Evolutionary conservation across 805 yeast species (phyloP).

Genomic region (Zygotorulaspora florentina): DNA sequence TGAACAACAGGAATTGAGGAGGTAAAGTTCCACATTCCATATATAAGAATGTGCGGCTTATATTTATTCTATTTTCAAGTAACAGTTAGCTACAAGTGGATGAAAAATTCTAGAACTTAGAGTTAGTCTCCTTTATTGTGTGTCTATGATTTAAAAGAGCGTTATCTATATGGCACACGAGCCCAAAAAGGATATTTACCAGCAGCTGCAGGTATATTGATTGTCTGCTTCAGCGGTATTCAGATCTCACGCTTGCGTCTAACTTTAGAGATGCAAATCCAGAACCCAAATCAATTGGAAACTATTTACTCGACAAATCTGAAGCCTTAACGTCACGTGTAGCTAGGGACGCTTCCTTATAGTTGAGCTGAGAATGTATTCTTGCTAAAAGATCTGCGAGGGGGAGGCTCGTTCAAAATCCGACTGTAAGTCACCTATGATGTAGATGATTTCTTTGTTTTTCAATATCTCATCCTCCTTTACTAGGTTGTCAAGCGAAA

Average conservation of each 20-base stretch:
- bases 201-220: no score
- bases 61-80: neutral
- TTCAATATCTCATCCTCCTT: no score
- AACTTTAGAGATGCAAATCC: no score
- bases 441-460: no score
- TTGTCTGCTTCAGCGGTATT: no score
- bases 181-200: no score
- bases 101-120: neutral
- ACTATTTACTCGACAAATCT: neutral
- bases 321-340: neutral
- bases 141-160: neutral
- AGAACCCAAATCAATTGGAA: no score
- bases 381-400: no score
- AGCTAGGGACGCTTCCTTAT: neutral
- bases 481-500: neutral
- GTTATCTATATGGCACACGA: neutral
- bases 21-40: conserved; percentile 20
- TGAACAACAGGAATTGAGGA: conserved; percentile 25
- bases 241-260: no score
- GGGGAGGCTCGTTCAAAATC: no score
- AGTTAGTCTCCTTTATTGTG: neutral
- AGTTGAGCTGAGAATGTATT: no score
- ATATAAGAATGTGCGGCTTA: neutral
- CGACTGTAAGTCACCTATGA: no score
- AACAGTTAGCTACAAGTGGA: neutral